Evolutionary conservation across 2,329 filamentous ascomycete genomes (phyloP).

Genomic region (Pleochaeta shiraiana): DNA sequence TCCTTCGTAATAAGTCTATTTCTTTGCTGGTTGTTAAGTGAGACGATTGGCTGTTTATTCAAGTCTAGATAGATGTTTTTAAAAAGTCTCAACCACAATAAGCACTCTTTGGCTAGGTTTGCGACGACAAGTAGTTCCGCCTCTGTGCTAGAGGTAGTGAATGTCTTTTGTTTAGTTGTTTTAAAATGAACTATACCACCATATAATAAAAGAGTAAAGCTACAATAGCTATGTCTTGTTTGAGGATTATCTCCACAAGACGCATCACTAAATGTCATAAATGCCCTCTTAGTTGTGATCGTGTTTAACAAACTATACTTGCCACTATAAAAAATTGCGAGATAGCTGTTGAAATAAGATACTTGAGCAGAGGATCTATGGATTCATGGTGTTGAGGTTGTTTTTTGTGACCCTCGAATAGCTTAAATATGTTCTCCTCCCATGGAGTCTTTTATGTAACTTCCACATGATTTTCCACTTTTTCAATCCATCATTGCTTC

Average conservation of each 20-base stretch:
- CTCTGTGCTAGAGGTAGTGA: conserved; percentile 1
- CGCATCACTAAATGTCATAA: background rate
- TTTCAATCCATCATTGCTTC: too few species aligned
- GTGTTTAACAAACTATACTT: background rate
- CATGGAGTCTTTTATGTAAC: background rate
- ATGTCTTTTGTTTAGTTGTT: background rate
- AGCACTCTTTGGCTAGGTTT: background rate
- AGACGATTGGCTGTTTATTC: background rate
- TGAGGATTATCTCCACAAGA: background rate
- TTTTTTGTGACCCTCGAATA: background rate
- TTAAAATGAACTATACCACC: background rate
- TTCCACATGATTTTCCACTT: background rate
- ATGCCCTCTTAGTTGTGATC: background rate
- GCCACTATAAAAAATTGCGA: background rate
- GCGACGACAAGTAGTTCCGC: background rate
- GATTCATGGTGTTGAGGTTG: background rate
- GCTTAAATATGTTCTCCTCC: background rate
- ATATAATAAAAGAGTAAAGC: background rate
- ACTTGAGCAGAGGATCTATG: background rate
- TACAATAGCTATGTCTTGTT: background rate
- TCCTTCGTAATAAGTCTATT: too few species aligned
- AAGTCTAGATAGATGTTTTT: background rate
- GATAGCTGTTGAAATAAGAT: background rate
- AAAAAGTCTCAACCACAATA: conserved; percentile 1
- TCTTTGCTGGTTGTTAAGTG: background rate